A percentile compares a stretch with the other conserved stretches of the same genome.
Evolutionary conservation across 768 basidiomycete genomes (phyloP).

Genomic region (Amanita inopinata): DNA sequence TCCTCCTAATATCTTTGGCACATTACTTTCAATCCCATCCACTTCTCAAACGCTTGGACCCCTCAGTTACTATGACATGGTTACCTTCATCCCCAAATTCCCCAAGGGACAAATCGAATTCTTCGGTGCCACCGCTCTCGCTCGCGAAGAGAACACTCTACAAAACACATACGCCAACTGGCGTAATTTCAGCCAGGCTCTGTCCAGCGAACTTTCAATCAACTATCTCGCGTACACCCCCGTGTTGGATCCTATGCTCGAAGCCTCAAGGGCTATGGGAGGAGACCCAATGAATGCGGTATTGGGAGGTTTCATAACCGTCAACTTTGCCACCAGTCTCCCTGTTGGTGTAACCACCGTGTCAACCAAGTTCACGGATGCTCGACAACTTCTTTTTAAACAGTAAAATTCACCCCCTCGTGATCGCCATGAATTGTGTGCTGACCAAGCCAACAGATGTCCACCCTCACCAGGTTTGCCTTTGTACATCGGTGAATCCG

Average conservation of each 20-base stretch:
- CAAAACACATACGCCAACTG: slow-evolving; percentile 17
- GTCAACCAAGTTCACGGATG: slow-evolving; percentile 17
- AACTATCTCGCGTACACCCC: slow-evolving; percentile 21
- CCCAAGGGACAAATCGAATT: slow-evolving; percentile 13
- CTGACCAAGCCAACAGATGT: slow-evolving; percentile 11
- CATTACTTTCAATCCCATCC: slow-evolving; percentile 20
- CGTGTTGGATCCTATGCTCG: slow-evolving; percentile 18
- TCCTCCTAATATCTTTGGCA: slow-evolving; percentile 17
- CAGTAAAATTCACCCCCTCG: slow-evolving; percentile 22
- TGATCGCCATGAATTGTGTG: not conserved
- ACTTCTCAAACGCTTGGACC: not conserved
- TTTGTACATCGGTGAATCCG: slow-evolving; percentile 31
- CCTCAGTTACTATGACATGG: not conserved
- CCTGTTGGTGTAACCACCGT: slow-evolving; percentile 14
- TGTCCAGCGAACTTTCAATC: slow-evolving; percentile 11
- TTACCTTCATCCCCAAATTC: not conserved
- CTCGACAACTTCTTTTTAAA: slow-evolving; percentile 19
- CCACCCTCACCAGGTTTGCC: slow-evolving; percentile 28
- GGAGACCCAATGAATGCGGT: slow-evolving; percentile 22
- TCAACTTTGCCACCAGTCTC: slow-evolving; percentile 23
- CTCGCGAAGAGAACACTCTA: slow-evolving; percentile 13
- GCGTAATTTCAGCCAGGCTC: slow-evolving; percentile 14
- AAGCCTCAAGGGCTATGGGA: slow-evolving; percentile 16
- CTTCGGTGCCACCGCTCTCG: slow-evolving; percentile 21
- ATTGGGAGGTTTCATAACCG: slow-evolving; percentile 15